A percentile compares a stretch with the other conserved stretches of the same genome.
phyloP scores from a whole-genome alignment of 371 early-diverging fungal species.

The Syncephalastrum contaminatum region DNA sequence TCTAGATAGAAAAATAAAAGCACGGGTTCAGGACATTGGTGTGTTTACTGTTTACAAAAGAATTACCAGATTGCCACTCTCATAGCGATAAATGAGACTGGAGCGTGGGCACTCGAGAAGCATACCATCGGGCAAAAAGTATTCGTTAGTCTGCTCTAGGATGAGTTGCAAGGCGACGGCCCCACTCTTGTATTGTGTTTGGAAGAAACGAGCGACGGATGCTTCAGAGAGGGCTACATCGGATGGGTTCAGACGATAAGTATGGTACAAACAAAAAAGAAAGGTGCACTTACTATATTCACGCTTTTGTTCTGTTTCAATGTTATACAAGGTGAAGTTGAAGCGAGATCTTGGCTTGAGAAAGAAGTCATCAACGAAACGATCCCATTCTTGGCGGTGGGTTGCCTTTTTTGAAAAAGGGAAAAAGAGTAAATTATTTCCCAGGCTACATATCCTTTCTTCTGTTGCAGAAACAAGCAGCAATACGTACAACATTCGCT shows the following conservation, averaged over 20 bases:
- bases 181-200: conserved; percentile 40
- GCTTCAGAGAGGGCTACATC: conserved; percentile 27
- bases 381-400: conserved; percentile 34
- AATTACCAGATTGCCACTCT: conserved; percentile 36
- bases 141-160: conserved; percentile 42
- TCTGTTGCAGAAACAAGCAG: background rate
- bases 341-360: conserved; percentile 19
- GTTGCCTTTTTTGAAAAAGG: conserved; percentile 23
- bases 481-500: conserved; percentile 24
- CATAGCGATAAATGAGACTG: conserved; percentile 35
- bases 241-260: background rate
- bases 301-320: conserved; percentile 16
- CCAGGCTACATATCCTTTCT: conserved; percentile 1
- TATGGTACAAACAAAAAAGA: background rate
- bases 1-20: conserved; percentile 26
- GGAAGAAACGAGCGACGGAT: conserved; percentile 32
- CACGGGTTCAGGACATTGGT: background rate
- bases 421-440: conserved; percentile 1
- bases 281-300: conserved; percentile 27
- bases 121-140: conserved; percentile 32
- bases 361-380: conserved; percentile 38
- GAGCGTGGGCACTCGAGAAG: conserved; percentile 44
- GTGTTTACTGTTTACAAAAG: background rate
- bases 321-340: conserved; percentile 29
- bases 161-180: conserved; percentile 41